These are phyloP conservation scores for Ustilago tritici DNA, from an alignment of 1,284 basidiomycete species.

Conservation along the genomic window DNA sequence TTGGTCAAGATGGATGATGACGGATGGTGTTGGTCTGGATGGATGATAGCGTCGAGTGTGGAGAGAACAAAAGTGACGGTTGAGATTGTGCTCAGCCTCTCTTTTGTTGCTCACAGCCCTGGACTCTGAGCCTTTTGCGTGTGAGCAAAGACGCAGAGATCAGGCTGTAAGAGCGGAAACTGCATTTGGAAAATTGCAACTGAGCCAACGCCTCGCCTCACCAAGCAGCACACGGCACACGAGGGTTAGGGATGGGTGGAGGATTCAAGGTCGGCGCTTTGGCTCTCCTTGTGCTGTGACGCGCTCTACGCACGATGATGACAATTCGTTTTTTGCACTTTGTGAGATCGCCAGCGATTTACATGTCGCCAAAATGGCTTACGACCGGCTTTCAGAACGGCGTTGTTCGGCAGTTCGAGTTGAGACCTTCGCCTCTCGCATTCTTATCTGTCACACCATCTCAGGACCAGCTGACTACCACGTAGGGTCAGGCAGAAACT, in stretches of 20 bases:
- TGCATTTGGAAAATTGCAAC: conserved; percentile 13
- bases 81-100: background rate
- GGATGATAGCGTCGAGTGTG: conserved; percentile 3
- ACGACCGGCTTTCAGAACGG: conserved; percentile 29
- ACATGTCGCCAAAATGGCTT: background rate
- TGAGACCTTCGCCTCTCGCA: background rate
- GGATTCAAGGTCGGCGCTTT: conserved; percentile 8
- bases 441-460: conserved; percentile 3
- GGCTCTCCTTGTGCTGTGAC: background rate
- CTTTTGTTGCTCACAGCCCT: background rate
- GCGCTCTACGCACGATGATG: conserved; percentile 27
- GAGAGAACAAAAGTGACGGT: conserved; percentile 2
- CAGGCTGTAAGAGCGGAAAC: background rate
- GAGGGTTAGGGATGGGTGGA: conserved; percentile 3
- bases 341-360: conserved; percentile 3
- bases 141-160: conserved; percentile 11
- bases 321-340: background rate
- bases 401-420: conserved; percentile 18
- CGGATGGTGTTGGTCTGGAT: background rate
- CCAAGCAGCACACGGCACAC: background rate
- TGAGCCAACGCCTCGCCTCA: background rate
- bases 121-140: conserved; percentile 2
- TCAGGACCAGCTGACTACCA: background rate
- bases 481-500: background rate
- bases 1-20: background rate